Base-by-base conservation (phyloP, 352 stramenopile genomes). In the Albugo laibachii region DNA sequence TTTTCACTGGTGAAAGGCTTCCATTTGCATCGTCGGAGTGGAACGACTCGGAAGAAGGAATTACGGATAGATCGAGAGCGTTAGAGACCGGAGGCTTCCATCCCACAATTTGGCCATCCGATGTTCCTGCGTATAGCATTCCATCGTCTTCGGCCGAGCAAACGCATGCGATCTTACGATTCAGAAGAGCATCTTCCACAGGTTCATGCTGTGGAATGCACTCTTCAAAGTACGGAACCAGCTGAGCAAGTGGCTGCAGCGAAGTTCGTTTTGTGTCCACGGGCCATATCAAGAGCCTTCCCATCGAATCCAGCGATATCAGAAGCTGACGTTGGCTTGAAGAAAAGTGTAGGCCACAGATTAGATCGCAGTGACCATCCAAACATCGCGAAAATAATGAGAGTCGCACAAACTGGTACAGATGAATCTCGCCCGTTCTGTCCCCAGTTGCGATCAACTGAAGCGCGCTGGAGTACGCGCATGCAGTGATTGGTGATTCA, bases 391-490 rank as follows among this genome's bases (percentile, higher is more conserved):
- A 79, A 0, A 66, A 44, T 27, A 84, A 47, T 12, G 71, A 79
- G 13, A 84, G 59, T 8, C 55, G 61, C 42, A 65, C 54, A 39
- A 84, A 76, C 35, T 84, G 65, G 47, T 82, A 77, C 1, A 84
- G 53, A 41, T 79, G 69, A 27, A 84, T 55, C 41, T 53, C 57
- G 11, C 71, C 71, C 5, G 56, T 13, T 43, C 76, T 63, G 42
- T 84, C 71, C 0, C 62, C 71, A 13, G 71, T 82, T 3, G 66
- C 71, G 13, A 84, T 50, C 15, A 82, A 59, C 12, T 65, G 54
- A 0, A 52, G 41, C 14, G 53, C 49, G 0, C 53, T 50, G 2
- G 66, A 79, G 37, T 68, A 84, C 10, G 64, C 49, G 36, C 64
- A 74, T 11, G 65, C 62, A 0, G 66, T 77, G 52, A 84, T 84